phyloP scores from a whole-genome alignment of 2,329 filamentous ascomycete species.

The Colletotrichum sp. region DNA sequence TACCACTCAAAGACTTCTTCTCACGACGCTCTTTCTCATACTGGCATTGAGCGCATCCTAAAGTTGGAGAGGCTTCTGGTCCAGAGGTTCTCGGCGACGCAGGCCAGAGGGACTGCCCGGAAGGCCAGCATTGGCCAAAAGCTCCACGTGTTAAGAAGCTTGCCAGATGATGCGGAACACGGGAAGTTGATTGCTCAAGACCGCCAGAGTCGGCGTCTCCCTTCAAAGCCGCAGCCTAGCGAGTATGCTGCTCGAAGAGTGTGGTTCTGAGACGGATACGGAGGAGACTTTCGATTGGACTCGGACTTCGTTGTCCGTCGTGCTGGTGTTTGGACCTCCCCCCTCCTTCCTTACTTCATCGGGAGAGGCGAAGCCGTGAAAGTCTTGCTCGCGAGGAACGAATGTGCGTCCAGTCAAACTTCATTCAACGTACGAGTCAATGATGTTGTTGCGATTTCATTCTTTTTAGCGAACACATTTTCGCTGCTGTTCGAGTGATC shows the following conservation, averaged over 20 bases:
- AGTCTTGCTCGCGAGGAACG: not conserved
- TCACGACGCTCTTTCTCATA: not conserved
- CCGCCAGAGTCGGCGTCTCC: not conserved
- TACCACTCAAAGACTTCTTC: not conserved
- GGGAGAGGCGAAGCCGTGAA: not conserved
- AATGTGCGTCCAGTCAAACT: not conserved
- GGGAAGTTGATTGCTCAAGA: not conserved
- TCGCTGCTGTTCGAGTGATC: not conserved
- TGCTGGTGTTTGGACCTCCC: not conserved
- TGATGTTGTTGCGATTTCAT: not conserved
- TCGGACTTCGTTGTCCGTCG: not conserved
- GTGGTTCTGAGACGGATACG: not conserved
- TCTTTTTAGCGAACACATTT: not conserved
- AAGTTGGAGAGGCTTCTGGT: not conserved
- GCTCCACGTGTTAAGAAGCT: not conserved
- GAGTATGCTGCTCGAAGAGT: not conserved
- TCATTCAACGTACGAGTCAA: not conserved
- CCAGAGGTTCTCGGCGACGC: not conserved
- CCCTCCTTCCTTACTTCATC: not conserved
- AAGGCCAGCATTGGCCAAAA: not conserved
- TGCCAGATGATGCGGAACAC: not conserved
- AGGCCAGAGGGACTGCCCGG: not conserved
- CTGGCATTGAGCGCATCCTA: not conserved
- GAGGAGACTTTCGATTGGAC: not conserved
- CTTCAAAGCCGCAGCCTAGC: not conserved